These are phyloP conservation scores for Neurospora sp. DNA, from an alignment of 495 filamentous ascomycete genomes.

Conservation along the genomic window DNA sequence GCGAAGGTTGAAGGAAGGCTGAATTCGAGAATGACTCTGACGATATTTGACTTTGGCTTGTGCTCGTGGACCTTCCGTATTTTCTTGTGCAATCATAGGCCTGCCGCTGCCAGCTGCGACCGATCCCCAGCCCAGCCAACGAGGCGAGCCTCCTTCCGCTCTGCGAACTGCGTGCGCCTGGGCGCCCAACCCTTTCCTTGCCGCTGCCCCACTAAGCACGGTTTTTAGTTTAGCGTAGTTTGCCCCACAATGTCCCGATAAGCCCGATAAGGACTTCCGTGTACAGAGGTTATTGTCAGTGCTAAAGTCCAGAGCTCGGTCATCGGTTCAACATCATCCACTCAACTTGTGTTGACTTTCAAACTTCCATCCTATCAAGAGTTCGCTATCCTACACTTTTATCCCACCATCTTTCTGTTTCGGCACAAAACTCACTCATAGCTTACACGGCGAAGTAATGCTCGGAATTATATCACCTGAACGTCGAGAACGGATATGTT, in stretches of 20 bases:
- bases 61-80: background rate
- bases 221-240: conserved; percentile 4
- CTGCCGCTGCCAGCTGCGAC: conserved; percentile 4
- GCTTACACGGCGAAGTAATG: background rate
- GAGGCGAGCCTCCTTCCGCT: background rate
- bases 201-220: background rate
- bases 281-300: background rate
- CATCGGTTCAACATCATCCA: background rate
- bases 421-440: background rate
- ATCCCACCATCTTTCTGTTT: background rate
- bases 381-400: background rate
- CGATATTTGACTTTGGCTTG: conserved; percentile 18
- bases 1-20: background rate
- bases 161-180: background rate
- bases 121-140: background rate
- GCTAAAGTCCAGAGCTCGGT: background rate
- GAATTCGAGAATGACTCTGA: conserved; percentile 6
- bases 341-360: background rate
- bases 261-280: conserved; percentile 11
- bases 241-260: conserved; percentile 18
- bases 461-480: background rate
- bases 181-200: background rate
- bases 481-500: background rate
- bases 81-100: conserved; percentile 24
- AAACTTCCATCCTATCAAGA: background rate